Conservation (phyloP, 1,139 yeast species). For the Protomyces inundatus region DNA sequence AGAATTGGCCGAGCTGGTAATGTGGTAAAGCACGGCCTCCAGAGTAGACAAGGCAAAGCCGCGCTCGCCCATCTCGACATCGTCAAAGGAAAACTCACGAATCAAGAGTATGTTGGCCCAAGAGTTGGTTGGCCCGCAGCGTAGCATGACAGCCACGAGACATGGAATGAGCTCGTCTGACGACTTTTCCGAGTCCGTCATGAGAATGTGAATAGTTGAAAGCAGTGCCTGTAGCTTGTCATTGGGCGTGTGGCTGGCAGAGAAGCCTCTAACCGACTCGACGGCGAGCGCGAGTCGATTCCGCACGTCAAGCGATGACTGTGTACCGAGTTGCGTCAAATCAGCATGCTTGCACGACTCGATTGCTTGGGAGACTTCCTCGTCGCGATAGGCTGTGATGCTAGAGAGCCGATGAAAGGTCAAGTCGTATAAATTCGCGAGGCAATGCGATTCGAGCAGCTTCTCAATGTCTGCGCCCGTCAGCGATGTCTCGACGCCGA, state of each 20-base stretch:
- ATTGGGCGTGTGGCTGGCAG: constrained; percentile 5
- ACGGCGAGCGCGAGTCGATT: constrained; percentile 11
- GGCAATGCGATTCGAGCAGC: constrained; percentile 8
- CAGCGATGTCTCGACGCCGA: constrained; percentile 1
- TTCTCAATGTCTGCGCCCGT: constrained; percentile 18
- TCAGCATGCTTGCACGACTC: constrained; percentile 7
- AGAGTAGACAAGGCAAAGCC: constrained; percentile 71
- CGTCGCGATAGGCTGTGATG: constrained; percentile 7
- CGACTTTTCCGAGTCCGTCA: constrained; percentile 15
- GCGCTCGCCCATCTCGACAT: constrained; percentile 47
- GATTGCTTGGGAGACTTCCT: constrained; percentile 21
- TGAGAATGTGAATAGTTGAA: constrained; percentile 15
- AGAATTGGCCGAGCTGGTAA: constrained; percentile 45
- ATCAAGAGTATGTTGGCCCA: constrained; percentile 64
- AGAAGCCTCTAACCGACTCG: constrained; percentile 3
- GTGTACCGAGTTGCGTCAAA: constrained; percentile 21
- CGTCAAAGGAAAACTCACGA: constrained; percentile 53
- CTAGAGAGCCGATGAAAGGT: constrained; percentile 4
- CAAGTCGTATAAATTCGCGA: constrained; percentile 16
- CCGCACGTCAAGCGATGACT: constrained; percentile 10
- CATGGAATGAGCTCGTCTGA: constrained; percentile 24
- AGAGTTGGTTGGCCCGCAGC: constrained; percentile 38
- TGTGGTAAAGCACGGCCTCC: constrained; percentile 72
- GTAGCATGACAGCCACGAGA: constrained; percentile 22
- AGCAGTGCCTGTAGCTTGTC: constrained; percentile 19